Conservation (phyloP, 2,329 filamentous ascomycete genomes). For the Ceratocystis lukuohia region DNA sequence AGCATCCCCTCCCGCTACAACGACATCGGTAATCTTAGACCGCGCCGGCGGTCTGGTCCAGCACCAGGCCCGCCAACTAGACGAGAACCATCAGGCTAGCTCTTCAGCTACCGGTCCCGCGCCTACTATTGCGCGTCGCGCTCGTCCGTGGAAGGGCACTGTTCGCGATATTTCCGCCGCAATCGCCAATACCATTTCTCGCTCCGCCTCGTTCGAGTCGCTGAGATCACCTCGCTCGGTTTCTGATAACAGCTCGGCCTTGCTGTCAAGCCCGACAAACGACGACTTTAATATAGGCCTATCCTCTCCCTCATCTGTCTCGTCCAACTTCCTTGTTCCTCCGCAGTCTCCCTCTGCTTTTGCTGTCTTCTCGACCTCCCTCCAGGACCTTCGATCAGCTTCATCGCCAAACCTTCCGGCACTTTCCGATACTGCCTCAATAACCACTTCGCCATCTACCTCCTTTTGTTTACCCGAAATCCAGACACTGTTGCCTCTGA, state of each 20-base stretch:
- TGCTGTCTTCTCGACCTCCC: conserved; percentile 20
- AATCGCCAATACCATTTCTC: conserved; percentile 12
- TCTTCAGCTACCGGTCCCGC: conserved; percentile 31
- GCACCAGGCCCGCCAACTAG: conserved; percentile 54
- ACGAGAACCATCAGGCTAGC: conserved; percentile 50
- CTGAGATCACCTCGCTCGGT: conserved; percentile 19
- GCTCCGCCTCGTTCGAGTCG: conserved; percentile 18
- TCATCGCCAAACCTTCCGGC: background rate
- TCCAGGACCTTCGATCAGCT: background rate
- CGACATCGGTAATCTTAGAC: conserved; percentile 27
- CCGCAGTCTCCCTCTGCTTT: conserved; percentile 23
- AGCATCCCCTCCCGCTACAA: conserved; percentile 19
- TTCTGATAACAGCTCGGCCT: conserved; percentile 22
- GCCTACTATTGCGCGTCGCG: conserved; percentile 43
- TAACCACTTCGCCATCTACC: background rate
- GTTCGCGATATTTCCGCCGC: conserved; percentile 31
- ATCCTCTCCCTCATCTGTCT: conserved; percentile 13
- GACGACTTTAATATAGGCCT: conserved; percentile 18
- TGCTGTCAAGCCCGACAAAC: conserved; percentile 22
- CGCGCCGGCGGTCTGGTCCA: conserved; percentile 56
- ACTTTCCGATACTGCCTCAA: background rate
- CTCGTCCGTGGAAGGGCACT: conserved; percentile 59
- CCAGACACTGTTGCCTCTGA: background rate
- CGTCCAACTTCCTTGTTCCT: conserved; percentile 20
- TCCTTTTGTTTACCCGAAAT: background rate